Base-by-base conservation (phyloP, 1,284 basidiomycete genomes). In the Malassezia arunalokei region DNA sequence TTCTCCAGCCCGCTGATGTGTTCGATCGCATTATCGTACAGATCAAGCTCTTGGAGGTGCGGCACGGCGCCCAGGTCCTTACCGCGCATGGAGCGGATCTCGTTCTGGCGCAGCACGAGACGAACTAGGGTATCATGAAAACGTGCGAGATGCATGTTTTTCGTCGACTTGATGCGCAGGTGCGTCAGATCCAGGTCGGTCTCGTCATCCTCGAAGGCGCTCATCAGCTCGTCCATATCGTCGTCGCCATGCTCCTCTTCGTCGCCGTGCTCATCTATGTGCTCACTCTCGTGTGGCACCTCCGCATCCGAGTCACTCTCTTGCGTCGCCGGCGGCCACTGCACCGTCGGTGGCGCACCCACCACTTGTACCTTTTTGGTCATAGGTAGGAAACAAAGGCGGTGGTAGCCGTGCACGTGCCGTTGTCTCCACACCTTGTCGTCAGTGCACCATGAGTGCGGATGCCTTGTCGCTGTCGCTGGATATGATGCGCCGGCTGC, bases 401-500 rank as follows among this genome's bases (percentile, higher is more conserved):
- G 33, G 11, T 12, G 2, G 33, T 14, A 8, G 46, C 28, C 2
- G 40, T 43, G 51, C 44, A 38, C 35, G 45, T 41, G 50, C 39
- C 39, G 28, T 39, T 46, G n/a, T 2, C 44, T 47, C 44, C 44
- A 47, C 44, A 14, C 24, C 33, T 35, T 35, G 33, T 11, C 33
- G 11, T 15, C 11, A 11, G 11, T 35, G 33, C 47, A 46, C 15
- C 42, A 55, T 49, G 53, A 49, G 46, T 30, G 47, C 57, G 15
- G 64, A 70, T 37, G 61, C 67, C 20, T 58, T 74, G 47, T 64
- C 66, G 44, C 59, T 67, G 15, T 58, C 68, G 15, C 83, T 98
- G 42, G 94, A 99, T 78, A 82, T 98, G 46, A 85, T 95, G 79
- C 83, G 94, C 49, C 86, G 94, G 9, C 80, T 98, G 9, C 92